Conservation (phyloP, 2,329 filamentous ascomycete species). For the Aureobasidium sp. region DNA sequence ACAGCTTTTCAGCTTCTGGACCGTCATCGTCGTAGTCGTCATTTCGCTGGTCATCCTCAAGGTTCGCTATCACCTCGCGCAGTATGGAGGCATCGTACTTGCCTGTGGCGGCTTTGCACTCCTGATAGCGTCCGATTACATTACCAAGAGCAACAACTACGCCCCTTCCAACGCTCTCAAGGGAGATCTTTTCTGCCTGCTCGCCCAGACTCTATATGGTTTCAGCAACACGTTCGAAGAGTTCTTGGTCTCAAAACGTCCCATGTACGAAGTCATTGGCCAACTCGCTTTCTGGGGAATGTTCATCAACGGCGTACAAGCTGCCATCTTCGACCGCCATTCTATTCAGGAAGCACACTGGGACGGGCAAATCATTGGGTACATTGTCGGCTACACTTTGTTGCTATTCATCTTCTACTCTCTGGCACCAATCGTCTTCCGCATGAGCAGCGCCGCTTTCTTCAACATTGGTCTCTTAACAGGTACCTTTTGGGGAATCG, state of each 20-base stretch:
- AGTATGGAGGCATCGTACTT: conserved; percentile 79
- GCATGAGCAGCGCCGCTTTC: conserved; percentile 85
- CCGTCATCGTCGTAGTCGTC: conserved; percentile 84
- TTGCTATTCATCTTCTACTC: conserved; percentile 80
- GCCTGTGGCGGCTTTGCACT: conserved; percentile 88
- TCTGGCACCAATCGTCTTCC: conserved; percentile 77
- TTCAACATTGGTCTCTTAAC: conserved; percentile 94
- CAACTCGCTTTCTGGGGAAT: conserved; percentile 85
- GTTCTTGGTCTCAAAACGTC: conserved; percentile 79
- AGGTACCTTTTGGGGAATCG: conserved; percentile 93
- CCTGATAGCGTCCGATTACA: conserved; percentile 78
- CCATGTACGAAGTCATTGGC: conserved; percentile 86
- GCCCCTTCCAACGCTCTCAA: conserved; percentile 64
- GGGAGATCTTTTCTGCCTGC: conserved; percentile 84
- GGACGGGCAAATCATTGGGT: conserved; percentile 59
- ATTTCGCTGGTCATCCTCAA: conserved; percentile 75
- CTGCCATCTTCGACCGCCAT: conserved; percentile 80
- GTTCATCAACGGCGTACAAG: conserved; percentile 85
- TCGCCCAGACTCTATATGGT: conserved; percentile 87
- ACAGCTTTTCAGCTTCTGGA: conserved; percentile 98
- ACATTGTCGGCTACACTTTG: conserved; percentile 84
- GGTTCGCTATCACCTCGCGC: conserved; percentile 83
- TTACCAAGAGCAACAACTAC: conserved; percentile 63
- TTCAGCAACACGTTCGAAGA: conserved; percentile 88
- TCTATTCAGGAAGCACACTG: conserved; percentile 51